Evolutionary conservation across 2,329 filamentous ascomycete species (phyloP).

Genomic region (Xylaria sp.): DNA sequence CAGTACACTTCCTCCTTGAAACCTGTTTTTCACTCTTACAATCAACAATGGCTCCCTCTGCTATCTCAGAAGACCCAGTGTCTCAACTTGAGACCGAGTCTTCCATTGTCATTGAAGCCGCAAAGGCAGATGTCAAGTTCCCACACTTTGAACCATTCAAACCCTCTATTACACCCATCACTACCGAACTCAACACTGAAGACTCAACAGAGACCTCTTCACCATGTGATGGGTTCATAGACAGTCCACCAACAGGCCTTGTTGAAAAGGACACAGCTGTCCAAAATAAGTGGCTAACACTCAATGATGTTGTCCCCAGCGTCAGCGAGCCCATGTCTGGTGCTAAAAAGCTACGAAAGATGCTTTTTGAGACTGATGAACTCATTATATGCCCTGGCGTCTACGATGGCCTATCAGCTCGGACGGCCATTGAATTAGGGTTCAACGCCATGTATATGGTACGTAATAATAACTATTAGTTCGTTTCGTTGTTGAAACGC

Average conservation of each 20-base stretch:
- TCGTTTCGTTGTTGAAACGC: background rate
- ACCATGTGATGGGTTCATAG: conserved; percentile 31
- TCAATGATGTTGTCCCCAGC: conserved; percentile 39
- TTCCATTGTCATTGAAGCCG: conserved; percentile 34
- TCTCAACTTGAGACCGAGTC: conserved; percentile 39
- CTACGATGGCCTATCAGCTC: conserved; percentile 61
- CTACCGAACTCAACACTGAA: conserved; percentile 27
- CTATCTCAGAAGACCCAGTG: conserved; percentile 32
- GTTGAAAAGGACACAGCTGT: conserved; percentile 8
- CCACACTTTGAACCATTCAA: conserved; percentile 37
- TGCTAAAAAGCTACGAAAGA: conserved; percentile 49
- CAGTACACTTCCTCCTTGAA: background rate
- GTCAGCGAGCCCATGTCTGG: conserved; percentile 44
- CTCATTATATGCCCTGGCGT: conserved; percentile 59
- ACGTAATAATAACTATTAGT: conserved; percentile 24
- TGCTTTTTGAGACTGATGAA: conserved; percentile 46
- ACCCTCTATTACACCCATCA: conserved; percentile 25
- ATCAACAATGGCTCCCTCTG: conserved; percentile 35
- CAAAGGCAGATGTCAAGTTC: conserved; percentile 31
- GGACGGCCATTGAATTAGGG: conserved; percentile 58
- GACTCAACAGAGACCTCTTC: conserved; percentile 28
- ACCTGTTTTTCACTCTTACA: background rate
- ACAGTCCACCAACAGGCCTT: conserved; percentile 16
- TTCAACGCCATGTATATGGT: conserved; percentile 64
- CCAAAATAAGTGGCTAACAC: conserved; percentile 33